These are phyloP conservation scores for Ceratobasidium theobromae DNA, from an alignment of 1,284 basidiomycete species.

Conservation along the genomic window DNA sequence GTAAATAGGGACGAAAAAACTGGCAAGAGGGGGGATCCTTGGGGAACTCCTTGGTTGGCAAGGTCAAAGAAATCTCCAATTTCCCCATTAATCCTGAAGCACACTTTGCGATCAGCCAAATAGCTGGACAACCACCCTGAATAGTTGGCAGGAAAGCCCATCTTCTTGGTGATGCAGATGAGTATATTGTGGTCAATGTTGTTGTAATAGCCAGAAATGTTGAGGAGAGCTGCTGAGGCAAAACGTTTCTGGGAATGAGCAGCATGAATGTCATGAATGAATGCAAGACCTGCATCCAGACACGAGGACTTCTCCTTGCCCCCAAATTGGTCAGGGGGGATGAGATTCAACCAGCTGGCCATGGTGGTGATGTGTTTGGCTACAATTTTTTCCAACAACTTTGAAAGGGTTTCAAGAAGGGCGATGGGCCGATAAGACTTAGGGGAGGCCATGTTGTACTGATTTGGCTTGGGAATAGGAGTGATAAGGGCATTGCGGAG, in stretches of 20 bases:
- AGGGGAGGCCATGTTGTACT: slow-evolving; percentile 41
- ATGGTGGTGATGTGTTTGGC: slow-evolving; percentile 37
- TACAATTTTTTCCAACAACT: slow-evolving; percentile 40
- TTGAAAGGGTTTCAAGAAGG: slow-evolving; percentile 41
- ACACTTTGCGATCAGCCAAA: slow-evolving; percentile 37
- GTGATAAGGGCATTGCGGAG: slow-evolving; percentile 39
- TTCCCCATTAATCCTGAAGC: slow-evolving; percentile 39
- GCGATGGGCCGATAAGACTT: slow-evolving; percentile 41
- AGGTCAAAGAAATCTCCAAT: not conserved
- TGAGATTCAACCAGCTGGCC: slow-evolving; percentile 35
- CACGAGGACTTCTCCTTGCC: slow-evolving; percentile 38
- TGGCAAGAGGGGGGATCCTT: slow-evolving; percentile 26
- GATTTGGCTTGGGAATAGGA: slow-evolving; percentile 39
- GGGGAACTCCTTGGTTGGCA: slow-evolving; percentile 27
- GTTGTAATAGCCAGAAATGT: slow-evolving; percentile 43
- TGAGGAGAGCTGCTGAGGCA: slow-evolving; percentile 40
- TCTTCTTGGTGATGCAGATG: slow-evolving; percentile 7
- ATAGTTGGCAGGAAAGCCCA: slow-evolving; percentile 26
- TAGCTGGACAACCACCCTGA: slow-evolving; percentile 33
- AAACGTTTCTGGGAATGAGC: slow-evolving; percentile 38
- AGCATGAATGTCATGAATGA: slow-evolving; percentile 40
- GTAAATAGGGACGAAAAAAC: slow-evolving; percentile 25
- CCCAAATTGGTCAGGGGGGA: slow-evolving; percentile 41
- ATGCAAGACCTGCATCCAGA: slow-evolving; percentile 39
- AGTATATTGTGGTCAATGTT: slow-evolving; percentile 41